These are phyloP conservation scores for Betula pendula DNA, from an alignment of 306 rosid genomes.

Conservation along the genomic window DNA sequence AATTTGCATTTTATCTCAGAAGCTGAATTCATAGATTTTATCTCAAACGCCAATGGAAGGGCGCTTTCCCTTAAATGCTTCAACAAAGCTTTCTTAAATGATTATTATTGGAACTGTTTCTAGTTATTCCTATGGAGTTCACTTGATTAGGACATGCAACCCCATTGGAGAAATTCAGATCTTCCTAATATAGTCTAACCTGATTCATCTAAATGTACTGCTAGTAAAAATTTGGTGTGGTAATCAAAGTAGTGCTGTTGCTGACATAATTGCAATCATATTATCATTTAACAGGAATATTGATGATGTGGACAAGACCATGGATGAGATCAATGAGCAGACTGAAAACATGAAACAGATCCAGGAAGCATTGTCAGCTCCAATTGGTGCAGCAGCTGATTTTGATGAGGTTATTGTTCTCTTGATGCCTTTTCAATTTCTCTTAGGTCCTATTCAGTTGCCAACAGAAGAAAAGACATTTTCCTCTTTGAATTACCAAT, in stretches of 20 bases:
- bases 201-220: background rate
- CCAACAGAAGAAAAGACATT: background rate
- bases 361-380: conserved; percentile 92
- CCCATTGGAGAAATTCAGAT: background rate
- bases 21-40: background rate
- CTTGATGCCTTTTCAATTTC: conserved; percentile 15
- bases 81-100: background rate
- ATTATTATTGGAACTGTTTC: background rate
- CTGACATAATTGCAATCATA: conserved; percentile 15
- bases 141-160: background rate
- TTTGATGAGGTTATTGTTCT: conserved; percentile 77
- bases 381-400: conserved; percentile 85
- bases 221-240: background rate
- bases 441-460: conserved; percentile 3
- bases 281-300: conserved; percentile 64
- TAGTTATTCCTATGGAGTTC: background rate
- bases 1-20: background rate
- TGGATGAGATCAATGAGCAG: conserved; percentile 99
- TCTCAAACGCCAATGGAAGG: background rate
- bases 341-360: conserved; percentile 98
- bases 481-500: background rate
- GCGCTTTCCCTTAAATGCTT: background rate
- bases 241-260: conserved; percentile 10
- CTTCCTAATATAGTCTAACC: background rate
- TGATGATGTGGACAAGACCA: conserved; percentile 94